Percentiles rank a stretch among this genome's conserved stretches.
These are phyloP conservation scores for Solanum bulbocastanum DNA, from an alignment of 257 asterid genomes.

Conservation along the genomic window DNA sequence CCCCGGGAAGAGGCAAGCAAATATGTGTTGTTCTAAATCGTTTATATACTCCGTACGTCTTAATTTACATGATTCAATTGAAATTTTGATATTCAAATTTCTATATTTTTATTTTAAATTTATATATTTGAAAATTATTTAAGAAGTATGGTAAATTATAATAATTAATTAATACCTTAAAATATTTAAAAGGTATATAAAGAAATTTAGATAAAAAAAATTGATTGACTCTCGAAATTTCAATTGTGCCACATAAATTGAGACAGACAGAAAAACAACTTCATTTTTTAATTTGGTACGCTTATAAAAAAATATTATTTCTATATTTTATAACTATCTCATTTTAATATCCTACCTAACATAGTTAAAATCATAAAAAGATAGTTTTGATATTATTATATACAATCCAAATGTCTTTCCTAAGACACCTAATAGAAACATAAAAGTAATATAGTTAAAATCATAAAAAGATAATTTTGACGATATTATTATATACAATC, in stretches of 20 bases:
- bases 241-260: background rate
- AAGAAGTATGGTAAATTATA: too few relatives aligned
- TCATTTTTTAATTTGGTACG: too few relatives aligned
- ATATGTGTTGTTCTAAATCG: background rate
- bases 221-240: background rate
- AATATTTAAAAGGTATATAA: too few relatives aligned
- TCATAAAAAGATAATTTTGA: background rate
- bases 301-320: too few relatives aligned
- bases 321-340: background rate
- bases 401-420: background rate
- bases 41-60: background rate
- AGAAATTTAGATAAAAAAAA: too few relatives aligned
- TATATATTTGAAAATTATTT: too few relatives aligned
- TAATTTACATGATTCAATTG: background rate
- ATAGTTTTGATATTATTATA: too few relatives aligned
- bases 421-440: background rate
- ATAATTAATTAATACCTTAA: too few relatives aligned
- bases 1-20: background rate
- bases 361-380: background rate
- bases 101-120: too few relatives aligned
- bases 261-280: fast-evolving
- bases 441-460: background rate
- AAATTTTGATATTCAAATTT: too few relatives aligned
- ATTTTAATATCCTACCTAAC: background rate
- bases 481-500: background rate